These are phyloP conservation scores for Rhizomucor pusillus DNA, from an alignment of 371 early-diverging fungal genomes.

Conservation along the genomic window DNA sequence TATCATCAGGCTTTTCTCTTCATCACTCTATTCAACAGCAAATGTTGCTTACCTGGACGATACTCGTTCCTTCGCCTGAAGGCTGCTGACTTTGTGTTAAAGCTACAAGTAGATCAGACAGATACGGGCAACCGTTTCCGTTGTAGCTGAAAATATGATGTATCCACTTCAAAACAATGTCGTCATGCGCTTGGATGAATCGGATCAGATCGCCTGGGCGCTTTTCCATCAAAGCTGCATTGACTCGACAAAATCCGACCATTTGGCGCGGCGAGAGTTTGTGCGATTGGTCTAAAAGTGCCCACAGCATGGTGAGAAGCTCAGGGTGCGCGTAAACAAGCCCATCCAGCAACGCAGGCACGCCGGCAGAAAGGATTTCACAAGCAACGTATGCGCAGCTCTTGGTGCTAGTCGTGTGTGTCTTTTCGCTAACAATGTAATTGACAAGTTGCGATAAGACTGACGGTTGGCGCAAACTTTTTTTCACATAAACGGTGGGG, in stretches of 20 bases:
- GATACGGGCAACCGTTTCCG: constrained; percentile 9
- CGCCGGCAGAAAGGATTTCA: constrained; percentile 19
- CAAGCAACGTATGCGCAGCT: constrained; percentile 8
- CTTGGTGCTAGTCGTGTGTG: background rate
- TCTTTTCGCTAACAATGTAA: constrained; percentile 11
- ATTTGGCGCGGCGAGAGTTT: constrained; percentile 15
- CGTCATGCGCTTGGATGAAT: constrained; percentile 11
- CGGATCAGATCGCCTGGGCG: constrained; percentile 19
- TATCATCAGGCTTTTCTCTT: too few relatives aligned
- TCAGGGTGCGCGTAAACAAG: constrained; percentile 20
- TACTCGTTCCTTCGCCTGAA: constrained; percentile 10
- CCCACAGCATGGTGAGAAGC: constrained; percentile 19
- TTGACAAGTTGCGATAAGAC: constrained; percentile 22
- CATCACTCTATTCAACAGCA: too few relatives aligned
- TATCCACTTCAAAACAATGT: constrained; percentile 19
- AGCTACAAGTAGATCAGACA: constrained; percentile 17
- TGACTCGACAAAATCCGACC: constrained; percentile 19
- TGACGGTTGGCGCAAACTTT: constrained; percentile 15
- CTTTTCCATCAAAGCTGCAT: constrained; percentile 12
- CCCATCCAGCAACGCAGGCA: constrained; percentile 24
- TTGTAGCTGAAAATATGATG: constrained; percentile 14
- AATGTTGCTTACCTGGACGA: constrained; percentile 18
- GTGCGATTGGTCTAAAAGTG: constrained; percentile 16
- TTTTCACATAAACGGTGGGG: background rate
- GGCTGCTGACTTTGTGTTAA: constrained; percentile 12